Conservation (phyloP, 2,329 filamentous ascomycete genomes). For the Fusarium chlamydosporum region DNA sequence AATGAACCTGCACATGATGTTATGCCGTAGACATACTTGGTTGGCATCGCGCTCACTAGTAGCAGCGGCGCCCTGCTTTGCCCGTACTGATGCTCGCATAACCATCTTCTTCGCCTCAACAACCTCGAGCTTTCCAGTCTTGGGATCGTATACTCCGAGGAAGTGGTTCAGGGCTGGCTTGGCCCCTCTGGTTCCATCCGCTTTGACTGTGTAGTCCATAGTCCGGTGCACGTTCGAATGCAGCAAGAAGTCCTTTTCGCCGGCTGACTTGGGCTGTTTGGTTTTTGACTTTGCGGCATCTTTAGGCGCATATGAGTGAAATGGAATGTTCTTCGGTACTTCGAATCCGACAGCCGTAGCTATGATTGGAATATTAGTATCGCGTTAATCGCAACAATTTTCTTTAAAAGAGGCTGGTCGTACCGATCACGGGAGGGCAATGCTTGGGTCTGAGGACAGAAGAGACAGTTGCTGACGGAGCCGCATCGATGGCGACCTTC, state of each 20-base stretch:
- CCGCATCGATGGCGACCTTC: slow-evolving; percentile 65
- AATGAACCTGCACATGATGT: neutral
- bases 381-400: slow-evolving; percentile 5
- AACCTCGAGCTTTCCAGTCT: slow-evolving; percentile 71
- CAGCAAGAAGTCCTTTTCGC: slow-evolving; percentile 66
- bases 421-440: slow-evolving; percentile 70
- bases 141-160: slow-evolving; percentile 74
- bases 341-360: slow-evolving; percentile 57
- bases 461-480: slow-evolving; percentile 61
- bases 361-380: slow-evolving; percentile 49
- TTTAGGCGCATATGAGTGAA: slow-evolving; percentile 64
- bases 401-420: slow-evolving; percentile 7
- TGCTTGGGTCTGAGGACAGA: slow-evolving; percentile 62
- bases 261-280: slow-evolving; percentile 59
- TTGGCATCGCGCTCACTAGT: slow-evolving; percentile 54
- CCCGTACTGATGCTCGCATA: slow-evolving; percentile 69
- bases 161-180: slow-evolving; percentile 70
- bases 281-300: slow-evolving; percentile 53
- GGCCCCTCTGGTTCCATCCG: slow-evolving; percentile 56
- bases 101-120: slow-evolving; percentile 76
- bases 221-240: slow-evolving; percentile 70
- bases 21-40: slow-evolving; percentile 46
- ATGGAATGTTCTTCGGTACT: slow-evolving; percentile 57
- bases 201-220: slow-evolving; percentile 72
- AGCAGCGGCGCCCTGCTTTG: slow-evolving; percentile 67